Evolutionary conservation across 1,284 basidiomycete species (phyloP), one percentile per base, ranked within the genome.

Genomic region (Exsudoporus floridanus): DNA sequence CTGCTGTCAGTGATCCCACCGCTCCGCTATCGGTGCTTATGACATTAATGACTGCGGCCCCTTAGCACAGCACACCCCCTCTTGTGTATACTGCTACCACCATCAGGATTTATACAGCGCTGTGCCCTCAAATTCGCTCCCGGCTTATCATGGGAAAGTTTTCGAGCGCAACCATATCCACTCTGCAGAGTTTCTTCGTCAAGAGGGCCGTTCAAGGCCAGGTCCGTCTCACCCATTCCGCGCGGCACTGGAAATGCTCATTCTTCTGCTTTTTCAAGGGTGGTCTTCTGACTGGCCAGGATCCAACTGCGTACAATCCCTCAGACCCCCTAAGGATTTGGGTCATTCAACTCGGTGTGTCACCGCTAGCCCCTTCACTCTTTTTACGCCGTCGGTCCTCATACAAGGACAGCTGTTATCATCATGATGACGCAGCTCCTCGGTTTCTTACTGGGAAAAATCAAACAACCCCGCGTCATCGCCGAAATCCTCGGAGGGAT

Each of bases 401-500:
- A 54, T 38, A 4, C 37, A 19, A n/a, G 1, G 13, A 4, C 37
- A 68, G 66, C 69, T 8, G 34, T 60, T 21, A 57, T 96, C 73
- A 81, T 97, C 54, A 73, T 81, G 40, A 89, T 88, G 54, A 88
- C 92, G 1, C 90, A 90, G 65, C 62, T 92, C 6, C 81, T 98
- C 4, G 83, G 87, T 2, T 77, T 90, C 7, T 70, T 70, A 2
- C 75, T 96, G 38, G 77, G 82, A 13, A 90, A 80, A 66, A 78
- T 97, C 31, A 81, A 78, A 21, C 94, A 98, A 60, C 94, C 94
- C 5, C 88, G 85, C 61, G 94, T 97, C 59, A 91, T 91, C 48
- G 86, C 87, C 8, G 88, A 90, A 64, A 91, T 98, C 43, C 74
- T 96, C 35, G 93, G 91, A 7, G 94, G 94, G 12, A 94, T 96